Percentiles rank a stretch among this genome's conserved stretches.
Evolutionary conservation across 1,139 yeast genomes (phyloP).

Genomic region (Neolecta irregularis): DNA sequence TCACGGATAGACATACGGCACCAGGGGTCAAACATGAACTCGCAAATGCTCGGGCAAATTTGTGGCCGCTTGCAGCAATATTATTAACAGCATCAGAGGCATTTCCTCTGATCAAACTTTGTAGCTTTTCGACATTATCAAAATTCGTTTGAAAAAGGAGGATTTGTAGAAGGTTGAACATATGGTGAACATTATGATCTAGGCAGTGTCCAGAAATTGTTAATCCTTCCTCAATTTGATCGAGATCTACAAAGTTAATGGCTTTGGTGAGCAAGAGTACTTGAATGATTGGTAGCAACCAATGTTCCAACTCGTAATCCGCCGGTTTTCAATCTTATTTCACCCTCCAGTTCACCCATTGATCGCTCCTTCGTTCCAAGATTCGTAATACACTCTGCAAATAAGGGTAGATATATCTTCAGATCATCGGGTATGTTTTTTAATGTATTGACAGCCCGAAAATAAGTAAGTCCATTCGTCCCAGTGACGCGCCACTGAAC

Average conservation of each 20-base stretch:
- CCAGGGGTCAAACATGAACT: constrained; percentile 47
- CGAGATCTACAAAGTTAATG: constrained; percentile 24
- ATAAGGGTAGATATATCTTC: constrained; percentile 58
- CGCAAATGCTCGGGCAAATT: constrained; percentile 59
- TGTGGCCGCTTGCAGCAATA: constrained; percentile 78
- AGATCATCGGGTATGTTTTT: constrained; percentile 41
- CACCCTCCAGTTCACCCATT: constrained; percentile 73
- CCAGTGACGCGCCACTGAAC: constrained; percentile 31
- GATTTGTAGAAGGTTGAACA: constrained; percentile 54
- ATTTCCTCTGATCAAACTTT: constrained; percentile 54
- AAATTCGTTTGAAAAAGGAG: constrained; percentile 58
- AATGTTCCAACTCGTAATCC: constrained; percentile 52
- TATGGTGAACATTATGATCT: constrained; percentile 42
- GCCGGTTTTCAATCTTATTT: constrained; percentile 70
- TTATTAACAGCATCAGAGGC: constrained; percentile 47
- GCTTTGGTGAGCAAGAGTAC: constrained; percentile 18
- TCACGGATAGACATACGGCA: constrained; percentile 21
- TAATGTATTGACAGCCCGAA: constrained; percentile 43
- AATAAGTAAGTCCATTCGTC: constrained; percentile 62
- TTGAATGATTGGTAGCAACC: constrained; percentile 41
- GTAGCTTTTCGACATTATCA: constrained; percentile 51
- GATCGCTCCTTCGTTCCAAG: constrained; percentile 60
- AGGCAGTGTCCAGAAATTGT: constrained; percentile 57
- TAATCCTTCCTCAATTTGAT: constrained; percentile 34
- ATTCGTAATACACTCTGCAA: constrained; percentile 64